A percentile compares a stretch with the other conserved stretches of the same genome.
Conservation (phyloP, 345 rosid genomes). For the Bretschneidera sinensis region DNA sequence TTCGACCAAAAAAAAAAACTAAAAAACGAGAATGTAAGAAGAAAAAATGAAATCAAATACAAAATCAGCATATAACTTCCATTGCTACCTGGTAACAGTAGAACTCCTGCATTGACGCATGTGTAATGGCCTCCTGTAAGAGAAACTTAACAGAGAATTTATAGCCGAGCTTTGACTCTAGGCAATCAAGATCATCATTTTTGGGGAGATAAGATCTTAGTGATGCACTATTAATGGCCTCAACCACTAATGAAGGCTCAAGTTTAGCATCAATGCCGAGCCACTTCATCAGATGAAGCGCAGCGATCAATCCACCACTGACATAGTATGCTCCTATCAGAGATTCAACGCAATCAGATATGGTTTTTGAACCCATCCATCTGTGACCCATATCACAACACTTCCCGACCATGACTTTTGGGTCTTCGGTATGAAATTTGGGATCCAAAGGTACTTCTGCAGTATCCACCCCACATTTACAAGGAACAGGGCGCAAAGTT, state of each 20-base stretch:
- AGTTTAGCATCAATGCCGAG: conserved; percentile 56
- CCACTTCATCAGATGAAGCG: conserved; percentile 76
- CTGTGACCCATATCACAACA: conserved; percentile 78
- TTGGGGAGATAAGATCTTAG: conserved; percentile 39
- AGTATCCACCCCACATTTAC: conserved; percentile 60
- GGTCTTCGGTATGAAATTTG: conserved; percentile 47
- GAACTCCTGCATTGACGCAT: conserved; percentile 46
- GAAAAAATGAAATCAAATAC: not conserved
- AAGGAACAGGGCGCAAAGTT: conserved; percentile 46
- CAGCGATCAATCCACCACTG: conserved; percentile 60
- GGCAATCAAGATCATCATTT: conserved; percentile 32
- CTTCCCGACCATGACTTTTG: conserved; percentile 46
- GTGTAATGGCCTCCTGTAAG: conserved; percentile 79
- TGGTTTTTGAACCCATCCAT: conserved; percentile 79
- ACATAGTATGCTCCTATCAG: conserved; percentile 74
- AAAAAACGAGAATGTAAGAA: not conserved
- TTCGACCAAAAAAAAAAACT: not conserved
- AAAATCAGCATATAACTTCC: conserved; percentile 5
- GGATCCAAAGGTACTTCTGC: conserved; percentile 68
- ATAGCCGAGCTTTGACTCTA: conserved; percentile 66
- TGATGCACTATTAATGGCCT: conserved; percentile 49
- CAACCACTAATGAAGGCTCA: conserved; percentile 33
- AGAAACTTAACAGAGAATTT: conserved; percentile 59
- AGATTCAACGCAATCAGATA: conserved; percentile 87
- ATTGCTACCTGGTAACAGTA: conserved; percentile 66